Evolutionary conservation across 1,284 basidiomycete genomes (phyloP), one percentile per base, ranked within the genome.

Genomic region (Vanrija humicola): DNA sequence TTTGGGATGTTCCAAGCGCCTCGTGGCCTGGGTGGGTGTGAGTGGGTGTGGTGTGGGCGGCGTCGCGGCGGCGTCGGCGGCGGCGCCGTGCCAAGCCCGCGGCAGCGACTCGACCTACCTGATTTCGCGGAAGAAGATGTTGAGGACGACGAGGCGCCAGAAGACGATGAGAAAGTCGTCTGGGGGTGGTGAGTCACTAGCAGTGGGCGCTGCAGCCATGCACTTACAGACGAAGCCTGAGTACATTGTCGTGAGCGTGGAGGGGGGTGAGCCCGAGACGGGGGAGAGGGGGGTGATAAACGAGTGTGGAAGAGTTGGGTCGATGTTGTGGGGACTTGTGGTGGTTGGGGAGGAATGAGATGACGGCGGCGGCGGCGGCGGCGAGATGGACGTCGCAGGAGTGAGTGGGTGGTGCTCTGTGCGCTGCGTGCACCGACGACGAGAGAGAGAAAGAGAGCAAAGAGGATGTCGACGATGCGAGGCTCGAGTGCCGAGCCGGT

Each of bases 71-170:
- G 34, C 12, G 28, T 12, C 7, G 21, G 40, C 9, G 23, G 14
- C 18, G 34, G 34, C 12, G 34, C 12, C 9, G 34, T 34, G 8
- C 10, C 25, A 21, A 34, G 34, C 21, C 21, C 21, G 21, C 21
- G n/a, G n/a, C n/a, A n/a, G n/a, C n/a, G n/a, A 14, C 12, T 34
- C 12, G 5, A 68, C 72, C 44, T 26, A 69, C 72, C 94, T 83
- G 67, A 98, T 88, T 79, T 98, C 95, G 59, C 96, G 82, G 81
- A 99, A 98, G 82, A 98, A 98, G 66, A 98, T 87, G 77, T 90
- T 91, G 67, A 90, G 90, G 59, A 98, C 83, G 38, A 43, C 55
- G 21, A 86, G 80, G 56, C 87, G 80, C 89, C 89, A 77, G 63
- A 77, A 77, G 54, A 77, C 47, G 49, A 77, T 67, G 56, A 75